Evolutionary conservation across 495 filamentous ascomycete species (phyloP), one percentile per base, ranked within the genome.

Genomic region (Penicillium simplicissimum): DNA sequence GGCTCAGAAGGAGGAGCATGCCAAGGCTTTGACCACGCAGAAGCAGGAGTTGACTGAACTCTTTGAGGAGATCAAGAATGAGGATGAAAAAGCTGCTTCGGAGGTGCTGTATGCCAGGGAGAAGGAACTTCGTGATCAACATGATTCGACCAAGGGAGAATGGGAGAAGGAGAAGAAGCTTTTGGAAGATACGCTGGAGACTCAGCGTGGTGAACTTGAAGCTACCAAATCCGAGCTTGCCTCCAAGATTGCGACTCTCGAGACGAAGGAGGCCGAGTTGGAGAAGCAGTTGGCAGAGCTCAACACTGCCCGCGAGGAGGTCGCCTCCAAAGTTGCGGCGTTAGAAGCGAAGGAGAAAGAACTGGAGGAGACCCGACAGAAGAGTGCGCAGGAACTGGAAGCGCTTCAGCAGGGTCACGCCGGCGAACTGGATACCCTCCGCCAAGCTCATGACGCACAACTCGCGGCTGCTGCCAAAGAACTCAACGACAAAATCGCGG

Each of bases 11-110:
- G 73, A 83, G 40, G 72, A 78, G 15, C 76, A 79, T 40, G 64
- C 67, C n/a, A 65, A 73, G 33, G 72, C 73, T 15, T 72, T 82
- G 60, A 55, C 58, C 3, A 67, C 68, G 17, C 77, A 80, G 66
- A 80, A 79, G 57, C 73, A 72, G 25, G 79, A 80, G 53, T 57
- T 81, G 58, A 81, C 78, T 13, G 76, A 80, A 25, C 55, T 78
- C 2, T 81, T 80, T 49, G 79, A 82, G 51, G 80, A 81, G 61
- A 76, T 79, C 60, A 79, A 78, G 67, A 68, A 72, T 14, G 82
- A 83, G 52, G 78, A 81, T 31, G 81, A 84, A 67, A 77, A 72
- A 49, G 66, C 69, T 0, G 76, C 75, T 25, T 64, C 66, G 5
- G 76, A 79, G 42, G 64, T 67, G 9, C 58, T 80, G 67, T 74